Evolutionary conservation across 2,329 filamentous ascomycete species (phyloP), one percentile per base, ranked within the genome.

Genomic region (Ophiostoma montium): DNA sequence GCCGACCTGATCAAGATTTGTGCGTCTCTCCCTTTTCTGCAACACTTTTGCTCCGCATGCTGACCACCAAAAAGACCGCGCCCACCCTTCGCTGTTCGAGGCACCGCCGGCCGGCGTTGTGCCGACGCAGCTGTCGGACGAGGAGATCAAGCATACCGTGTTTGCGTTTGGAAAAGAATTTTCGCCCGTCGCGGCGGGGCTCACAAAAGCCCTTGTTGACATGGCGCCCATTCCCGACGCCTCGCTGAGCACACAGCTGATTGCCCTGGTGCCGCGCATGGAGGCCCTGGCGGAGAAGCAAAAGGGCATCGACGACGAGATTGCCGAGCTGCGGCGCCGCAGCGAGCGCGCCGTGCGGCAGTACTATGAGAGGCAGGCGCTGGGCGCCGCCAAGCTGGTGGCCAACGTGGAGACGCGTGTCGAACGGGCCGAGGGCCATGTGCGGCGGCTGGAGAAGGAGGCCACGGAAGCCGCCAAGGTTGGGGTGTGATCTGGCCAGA

Each of bases 281-380:
- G 74, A 73, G 55, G 74, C 71, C 18, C 65, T 78, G 16, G 74
- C 78, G 54, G 70, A 72, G 0, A 73, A 72, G 4, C 83, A 87
- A 58, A 61, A 73, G 18, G 70, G 75, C 15, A 82, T 86, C 62
- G 70, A 64, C 35, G 69, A 70, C 44, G 77, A 82, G 62, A 75
- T 85, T 53, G 75, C 74, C 19, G 75, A 75, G 61, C 71, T 84
- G 60, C 73, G 78, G 61, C 73, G 66, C 53, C 73, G 72, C 55
- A 89, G 75, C 65, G 84, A 79, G 63, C 62, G 63, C 54, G 67
- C 75, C 21, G 65, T 87, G 52, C 74, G 81, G 55, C 65, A 70
- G 33, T 94, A 86, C 82, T 88, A 90, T 63, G 80, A 88, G 61
- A 68, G 76, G 21, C 77, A 79, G 3, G 70, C 92, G 39, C 67